These are phyloP conservation scores for Ascochyta lentis DNA, from an alignment of 2,329 filamentous ascomycete species.

Conservation along the genomic window DNA sequence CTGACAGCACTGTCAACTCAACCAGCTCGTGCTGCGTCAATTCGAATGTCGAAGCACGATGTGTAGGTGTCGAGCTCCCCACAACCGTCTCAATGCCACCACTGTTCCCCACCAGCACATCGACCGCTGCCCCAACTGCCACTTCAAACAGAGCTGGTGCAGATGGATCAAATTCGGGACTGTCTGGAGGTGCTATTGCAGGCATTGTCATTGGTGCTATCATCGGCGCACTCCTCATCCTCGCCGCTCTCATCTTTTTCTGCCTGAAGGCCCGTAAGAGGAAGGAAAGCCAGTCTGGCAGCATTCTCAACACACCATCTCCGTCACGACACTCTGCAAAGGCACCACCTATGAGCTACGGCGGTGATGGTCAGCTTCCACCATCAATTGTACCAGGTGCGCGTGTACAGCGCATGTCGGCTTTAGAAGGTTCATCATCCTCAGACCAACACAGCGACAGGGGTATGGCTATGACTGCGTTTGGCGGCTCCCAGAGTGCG, in stretches of 20 bases:
- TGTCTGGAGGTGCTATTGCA: constrained; percentile 88
- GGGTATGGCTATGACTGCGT: constrained; percentile 30
- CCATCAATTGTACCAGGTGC: constrained; percentile 75
- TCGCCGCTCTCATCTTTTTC: constrained; percentile 64
- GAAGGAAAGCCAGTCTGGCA: constrained; percentile 68
- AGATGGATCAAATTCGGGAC: constrained; percentile 50
- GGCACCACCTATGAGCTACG: constrained; percentile 49
- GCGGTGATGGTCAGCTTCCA: constrained; percentile 48
- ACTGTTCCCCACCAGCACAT: constrained; percentile 66
- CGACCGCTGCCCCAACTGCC: constrained; percentile 58
- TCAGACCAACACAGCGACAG: constrained; percentile 53
- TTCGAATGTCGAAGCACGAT: constrained; percentile 75
- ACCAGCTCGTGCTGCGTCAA: constrained; percentile 95
- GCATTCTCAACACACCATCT: constrained; percentile 88
- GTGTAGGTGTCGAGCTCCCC: constrained; percentile 78
- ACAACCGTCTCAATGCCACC: constrained; percentile 68
- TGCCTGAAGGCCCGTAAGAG: constrained; percentile 67
- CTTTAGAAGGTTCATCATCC: constrained; percentile 76
- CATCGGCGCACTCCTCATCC: constrained; percentile 72
- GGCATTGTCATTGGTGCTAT: constrained; percentile 87
- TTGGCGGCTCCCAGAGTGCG: constrained; percentile 30
- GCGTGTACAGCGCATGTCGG: constrained; percentile 94
- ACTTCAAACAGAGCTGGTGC: constrained; percentile 37
- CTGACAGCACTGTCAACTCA: constrained; percentile 81
- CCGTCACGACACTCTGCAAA: constrained; percentile 56